Evolutionary conservation across 192 early-diverging fungal genomes (phyloP), one percentile per base, ranked within the genome.

Genomic region (Coemansia sp.): DNA sequence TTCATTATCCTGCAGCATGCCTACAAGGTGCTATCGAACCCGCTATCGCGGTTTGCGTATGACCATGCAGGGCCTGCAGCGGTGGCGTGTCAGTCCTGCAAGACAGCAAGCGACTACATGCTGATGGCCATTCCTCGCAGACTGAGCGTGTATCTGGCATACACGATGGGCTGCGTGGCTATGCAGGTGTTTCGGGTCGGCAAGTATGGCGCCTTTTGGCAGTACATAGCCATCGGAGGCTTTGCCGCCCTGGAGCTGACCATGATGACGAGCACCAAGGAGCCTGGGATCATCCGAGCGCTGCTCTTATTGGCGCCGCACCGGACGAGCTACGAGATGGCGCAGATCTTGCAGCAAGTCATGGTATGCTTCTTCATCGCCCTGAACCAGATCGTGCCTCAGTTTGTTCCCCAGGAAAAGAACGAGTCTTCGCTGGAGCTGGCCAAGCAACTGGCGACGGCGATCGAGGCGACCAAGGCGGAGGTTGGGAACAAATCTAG

Each of bases 81-180:
- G 68, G 82, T 37, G 83, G 88, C 47, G 86, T 95, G 84, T 85
- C 86, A 66, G 88, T 34, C 72, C 5, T 72, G 68, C 63, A 62
- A 47, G 28, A 61, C 72, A 5, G 93, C 57, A 87, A 91, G 62
- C 91, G 98, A 80, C 84, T 99, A 52, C 94, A 97, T 88, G 89
- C 87, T 41, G 88, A 92, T 65, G 73, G 65, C 73, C 9, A 62
- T 81, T 35, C 78, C 78, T 20, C 52, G 58, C 7, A 66, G 78
- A n/a, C 57, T 76, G 25, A 70, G 60, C 10, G 57, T 75, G 21
- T 76, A 76, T 31, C 35, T 64, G 25, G 66, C 66, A 39, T 76
- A 69, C 31, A 33, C 72, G 5, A 47, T 81, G 52, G 78, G 70
- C 18, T 73, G 64, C 47, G 73, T 72, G 11, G 73, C 64, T 2